A percentile compares a stretch with the other conserved stretches of the same genome.
phyloP scores from a whole-genome alignment of 129 eudicot species.

The Dittrichia graveolens region DNA sequence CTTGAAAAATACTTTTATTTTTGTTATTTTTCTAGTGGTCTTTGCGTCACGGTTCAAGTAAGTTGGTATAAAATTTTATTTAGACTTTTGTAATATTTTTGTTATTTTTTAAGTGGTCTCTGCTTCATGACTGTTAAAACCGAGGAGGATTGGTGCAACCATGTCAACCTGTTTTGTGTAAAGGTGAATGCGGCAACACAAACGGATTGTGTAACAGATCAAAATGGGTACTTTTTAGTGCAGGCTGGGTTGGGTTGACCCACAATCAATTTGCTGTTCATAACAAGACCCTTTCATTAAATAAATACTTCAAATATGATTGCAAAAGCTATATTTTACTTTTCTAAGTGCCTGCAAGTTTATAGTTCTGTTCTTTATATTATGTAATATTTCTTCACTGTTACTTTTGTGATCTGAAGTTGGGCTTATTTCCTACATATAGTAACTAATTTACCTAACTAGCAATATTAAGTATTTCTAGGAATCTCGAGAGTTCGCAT shows the following conservation, averaged over 20 bases:
- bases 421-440: background rate
- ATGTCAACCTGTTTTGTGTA: background rate
- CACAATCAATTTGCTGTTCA: background rate
- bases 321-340: background rate
- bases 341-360: background rate
- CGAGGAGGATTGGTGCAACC: background rate
- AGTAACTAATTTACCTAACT: background rate
- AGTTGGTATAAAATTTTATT: too few relatives aligned
- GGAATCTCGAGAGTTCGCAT: background rate
- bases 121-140: background rate
- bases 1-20: background rate
- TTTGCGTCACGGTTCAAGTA: too few relatives aligned
- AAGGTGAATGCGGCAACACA: background rate
- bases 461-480: background rate
- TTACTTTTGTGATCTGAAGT: background rate
- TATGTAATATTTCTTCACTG: background rate
- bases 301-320: background rate
- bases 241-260: slow-evolving; percentile 1
- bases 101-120: background rate
- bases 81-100: background rate
- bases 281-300: too few relatives aligned
- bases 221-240: slow-evolving; percentile 6
- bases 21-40: background rate
- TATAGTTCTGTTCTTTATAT: slow-evolving; percentile 6
- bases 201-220: background rate